phyloP scores from a whole-genome alignment of 208 protist species.

The Trypanosoma platydactyli region DNA sequence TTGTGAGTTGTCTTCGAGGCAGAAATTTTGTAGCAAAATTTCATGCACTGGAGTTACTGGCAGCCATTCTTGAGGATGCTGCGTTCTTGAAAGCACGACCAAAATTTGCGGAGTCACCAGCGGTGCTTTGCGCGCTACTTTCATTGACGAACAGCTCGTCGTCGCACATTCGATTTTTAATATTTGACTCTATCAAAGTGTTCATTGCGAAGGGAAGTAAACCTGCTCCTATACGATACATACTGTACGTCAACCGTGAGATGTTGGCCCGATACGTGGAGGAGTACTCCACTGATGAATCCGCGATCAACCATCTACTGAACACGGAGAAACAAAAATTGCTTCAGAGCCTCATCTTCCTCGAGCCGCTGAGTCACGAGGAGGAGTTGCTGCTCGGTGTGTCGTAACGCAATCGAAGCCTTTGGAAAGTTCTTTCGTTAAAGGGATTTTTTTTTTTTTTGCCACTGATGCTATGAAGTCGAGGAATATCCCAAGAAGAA shows the following conservation, averaged over 20 bases:
- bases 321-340: conserved; percentile 31
- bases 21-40: conserved; percentile 37
- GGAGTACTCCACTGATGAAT: conserved; percentile 27
- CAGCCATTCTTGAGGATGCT: conserved; percentile 32
- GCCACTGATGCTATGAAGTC: no score
- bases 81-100: conserved; percentile 31
- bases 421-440: background rate
- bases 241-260: conserved; percentile 41
- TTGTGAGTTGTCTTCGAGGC: conserved; percentile 14
- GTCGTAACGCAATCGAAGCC: conserved; percentile 1
- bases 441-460: background rate
- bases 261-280: conserved; percentile 38
- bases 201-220: conserved; percentile 37
- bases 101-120: conserved; percentile 53
- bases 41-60: conserved; percentile 35
- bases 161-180: conserved; percentile 31
- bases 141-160: conserved; percentile 31
- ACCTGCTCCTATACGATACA: conserved; percentile 36
- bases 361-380: conserved; percentile 32
- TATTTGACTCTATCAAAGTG: conserved; percentile 33
- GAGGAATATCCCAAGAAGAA: no score
- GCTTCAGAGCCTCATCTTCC: conserved; percentile 25
- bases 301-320: conserved; percentile 21
- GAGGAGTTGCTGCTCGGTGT: conserved; percentile 28
- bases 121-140: conserved; percentile 57